Base-by-base conservation (phyloP, 2,329 filamentous ascomycete species). In the Pestalotiopsis sp. region DNA sequence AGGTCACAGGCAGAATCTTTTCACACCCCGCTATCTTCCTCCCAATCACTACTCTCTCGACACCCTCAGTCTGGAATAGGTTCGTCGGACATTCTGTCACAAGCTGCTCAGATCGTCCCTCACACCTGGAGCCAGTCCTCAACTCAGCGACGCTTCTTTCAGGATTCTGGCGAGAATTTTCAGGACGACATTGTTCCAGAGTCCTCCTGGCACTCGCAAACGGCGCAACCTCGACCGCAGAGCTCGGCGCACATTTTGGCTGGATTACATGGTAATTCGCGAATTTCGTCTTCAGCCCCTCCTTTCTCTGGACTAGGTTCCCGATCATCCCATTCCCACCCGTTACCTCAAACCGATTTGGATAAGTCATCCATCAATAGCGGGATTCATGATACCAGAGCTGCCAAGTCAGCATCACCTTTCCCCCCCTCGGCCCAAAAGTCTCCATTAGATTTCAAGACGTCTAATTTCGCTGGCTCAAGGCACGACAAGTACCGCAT, bases 51-150 rank as follows among this genome's bases (percentile, higher is more conserved):
- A 3, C 39, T 45, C 6, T 23, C 58, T 25, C 38, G 60, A 52
- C 57, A 31, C 2, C 41, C 45, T 38, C 60, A 9, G 45, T 57
- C 52, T 3, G 27, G 25, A 27, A 49, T 59, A 20, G 31, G 20
- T 13, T 25, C 17, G 3, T 62, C 60, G 11, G 38, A 67, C 11
- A 38, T 36, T 45, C 72, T 67, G n/a, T 77, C 72, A 2, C 77
- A 78, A 61, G 72, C 74, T 45, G 77, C 76, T n/a, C 76, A 78
- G 60, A 70, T 78, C 23, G 72, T 78, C 3, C 66, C 68, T 20
- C 72, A 73, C 41, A 6, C 72, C 20, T 20, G 14, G 62, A 74
- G 70, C 62, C 72, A 74, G 27, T 71, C 69, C 63, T 56, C 14
- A 17, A 75, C 74, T 11, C 70, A 73, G 31, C 73, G 71, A 31